These are phyloP conservation scores for Phytopythium boreale DNA, from an alignment of 352 stramenopile genomes.

Conservation along the genomic window DNA sequence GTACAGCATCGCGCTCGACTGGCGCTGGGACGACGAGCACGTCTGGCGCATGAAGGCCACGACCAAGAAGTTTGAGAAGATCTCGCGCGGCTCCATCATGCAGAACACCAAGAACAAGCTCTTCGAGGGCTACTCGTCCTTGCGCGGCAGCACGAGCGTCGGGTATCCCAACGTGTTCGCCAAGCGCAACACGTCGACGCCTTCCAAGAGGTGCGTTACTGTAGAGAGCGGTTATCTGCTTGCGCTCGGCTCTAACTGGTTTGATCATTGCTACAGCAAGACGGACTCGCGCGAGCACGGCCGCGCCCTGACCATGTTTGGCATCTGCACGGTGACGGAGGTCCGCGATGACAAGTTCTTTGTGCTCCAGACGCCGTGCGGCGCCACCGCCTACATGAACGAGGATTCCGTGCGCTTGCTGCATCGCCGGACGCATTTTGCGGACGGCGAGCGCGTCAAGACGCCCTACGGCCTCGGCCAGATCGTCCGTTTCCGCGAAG, in stretches of 20 bases:
- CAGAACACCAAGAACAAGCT: constrained; percentile 80
- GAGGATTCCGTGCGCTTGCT: constrained; percentile 45
- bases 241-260: constrained; percentile 9
- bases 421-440: constrained; percentile 49
- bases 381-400: constrained; percentile 48
- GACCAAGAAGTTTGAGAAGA: constrained; percentile 89
- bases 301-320: constrained; percentile 50
- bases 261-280: constrained; percentile 16
- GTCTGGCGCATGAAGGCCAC: constrained; percentile 88
- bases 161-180: constrained; percentile 46
- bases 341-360: constrained; percentile 53
- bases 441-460: constrained; percentile 42
- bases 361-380: constrained; percentile 45
- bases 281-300: constrained; percentile 23
- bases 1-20: constrained; percentile 87
- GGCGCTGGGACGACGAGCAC: constrained; percentile 86
- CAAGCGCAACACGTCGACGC: constrained; percentile 50
- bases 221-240: constrained; percentile 6
- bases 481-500: constrained; percentile 44
- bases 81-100: constrained; percentile 60
- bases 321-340: constrained; percentile 42
- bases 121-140: constrained; percentile 75
- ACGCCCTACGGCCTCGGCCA: constrained; percentile 50
- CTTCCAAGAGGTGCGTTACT: constrained; percentile 26
- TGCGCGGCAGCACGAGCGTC: constrained; percentile 50